Evolutionary conservation across 208 protist genomes (phyloP).

Genomic region (Spongospora subterranea): DNA sequence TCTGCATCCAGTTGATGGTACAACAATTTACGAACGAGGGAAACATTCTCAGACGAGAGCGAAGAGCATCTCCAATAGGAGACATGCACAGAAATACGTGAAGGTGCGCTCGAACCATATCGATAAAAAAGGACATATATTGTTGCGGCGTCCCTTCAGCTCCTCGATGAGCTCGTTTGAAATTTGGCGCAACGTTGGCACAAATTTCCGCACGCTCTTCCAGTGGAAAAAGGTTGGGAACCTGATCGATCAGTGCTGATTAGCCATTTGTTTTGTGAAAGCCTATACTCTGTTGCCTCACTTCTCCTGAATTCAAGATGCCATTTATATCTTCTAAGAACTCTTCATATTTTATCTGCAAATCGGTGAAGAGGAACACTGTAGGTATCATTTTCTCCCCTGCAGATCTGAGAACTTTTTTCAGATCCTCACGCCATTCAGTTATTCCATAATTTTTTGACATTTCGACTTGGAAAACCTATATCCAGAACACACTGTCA

Average conservation of each 20-base stretch:
- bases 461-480: constrained; percentile 88
- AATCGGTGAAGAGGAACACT: constrained; percentile 93
- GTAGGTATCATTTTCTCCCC: constrained; percentile 88
- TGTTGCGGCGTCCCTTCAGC: neutral
- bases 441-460: constrained; percentile 89
- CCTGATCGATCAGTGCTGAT: neutral
- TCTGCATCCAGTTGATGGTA: constrained; percentile 97
- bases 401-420: constrained; percentile 84
- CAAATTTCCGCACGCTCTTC: constrained; percentile 72
- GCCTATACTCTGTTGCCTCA: neutral
- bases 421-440: constrained; percentile 94
- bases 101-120: constrained; percentile 81
- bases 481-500: too few species aligned
- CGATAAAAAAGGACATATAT: constrained; percentile 61
- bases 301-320: constrained; percentile 91
- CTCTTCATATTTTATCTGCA: constrained; percentile 89
- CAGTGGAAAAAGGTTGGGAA: constrained; percentile 75
- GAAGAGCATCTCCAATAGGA: constrained; percentile 90
- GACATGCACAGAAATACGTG: constrained; percentile 95
- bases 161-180: constrained; percentile 77
- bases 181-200: constrained; percentile 68
- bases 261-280: neutral
- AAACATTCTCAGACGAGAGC: constrained; percentile 92
- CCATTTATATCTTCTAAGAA: constrained; percentile 97
- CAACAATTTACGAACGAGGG: constrained; percentile 96